Conservation (phyloP, 2,329 filamentous ascomycete species). For the Fonsecaea pedrosoi region DNA sequence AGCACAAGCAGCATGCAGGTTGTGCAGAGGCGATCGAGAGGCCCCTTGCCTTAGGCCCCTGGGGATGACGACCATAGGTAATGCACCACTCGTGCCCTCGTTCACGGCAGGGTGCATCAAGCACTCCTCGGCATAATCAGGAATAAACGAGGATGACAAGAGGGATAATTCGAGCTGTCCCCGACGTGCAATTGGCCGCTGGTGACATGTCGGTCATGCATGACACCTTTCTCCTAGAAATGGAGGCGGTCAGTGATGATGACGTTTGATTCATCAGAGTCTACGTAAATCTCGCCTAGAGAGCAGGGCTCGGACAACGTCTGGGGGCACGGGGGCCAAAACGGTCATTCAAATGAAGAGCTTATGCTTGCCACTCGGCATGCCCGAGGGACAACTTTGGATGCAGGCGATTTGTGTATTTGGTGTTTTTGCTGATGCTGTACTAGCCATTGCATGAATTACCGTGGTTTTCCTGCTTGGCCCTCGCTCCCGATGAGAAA, state of each 20-base stretch:
- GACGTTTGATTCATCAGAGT: constrained; percentile 1
- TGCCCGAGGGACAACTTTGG: neutral
- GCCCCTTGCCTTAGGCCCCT: constrained; percentile 14
- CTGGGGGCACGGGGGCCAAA: neutral
- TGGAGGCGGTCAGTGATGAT: constrained; percentile 4
- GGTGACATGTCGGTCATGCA: constrained; percentile 15
- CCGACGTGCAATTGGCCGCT: neutral
- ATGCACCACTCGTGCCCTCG: constrained; percentile 19
- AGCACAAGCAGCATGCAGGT: constrained; percentile 14
- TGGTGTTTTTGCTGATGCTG: neutral
- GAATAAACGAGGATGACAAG: constrained; percentile 19
- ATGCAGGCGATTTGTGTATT: neutral
- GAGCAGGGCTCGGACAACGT: neutral
- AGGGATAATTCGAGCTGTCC: neutral
- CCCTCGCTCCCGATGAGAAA: neutral
- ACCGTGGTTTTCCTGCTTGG: neutral
- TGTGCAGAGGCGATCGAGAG: constrained; percentile 27
- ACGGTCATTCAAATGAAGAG: neutral
- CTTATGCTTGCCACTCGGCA: neutral
- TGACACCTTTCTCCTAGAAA: neutral
- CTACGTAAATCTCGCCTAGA: constrained; percentile 7
- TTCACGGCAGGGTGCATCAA: constrained; percentile 14
- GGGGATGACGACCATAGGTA: neutral
- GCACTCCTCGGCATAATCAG: constrained; percentile 4
- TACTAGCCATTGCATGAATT: neutral